Base-by-base conservation (phyloP, 768 basidiomycete species). In the Leccinum aurantiacum region DNA sequence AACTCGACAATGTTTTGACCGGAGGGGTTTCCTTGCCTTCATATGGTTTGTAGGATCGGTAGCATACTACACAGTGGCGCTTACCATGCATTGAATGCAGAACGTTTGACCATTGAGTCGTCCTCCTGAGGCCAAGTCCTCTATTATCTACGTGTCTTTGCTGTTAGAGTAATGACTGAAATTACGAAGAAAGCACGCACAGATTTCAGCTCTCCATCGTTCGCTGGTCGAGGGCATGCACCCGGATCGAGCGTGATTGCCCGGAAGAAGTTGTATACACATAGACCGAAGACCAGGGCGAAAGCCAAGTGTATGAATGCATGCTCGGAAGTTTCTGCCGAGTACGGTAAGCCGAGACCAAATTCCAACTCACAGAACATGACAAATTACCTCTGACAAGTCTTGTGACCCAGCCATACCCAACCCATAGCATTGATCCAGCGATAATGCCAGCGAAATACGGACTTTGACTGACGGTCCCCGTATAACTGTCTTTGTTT, bases 21-120 rank as follows among this genome's bases (percentile, higher is more conserved):
- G 84, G 24, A 99, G 77, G 13, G 97, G 92, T 68, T 96, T 95
- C 46, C 89, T 85, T 9, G 91, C 90, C 88, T 91, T 41, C 15
- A 51, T 1, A 56, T 38, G 13, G 37, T 9, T 51, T 47, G 37
- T 53, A 51, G 3, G 53, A 46, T 15, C 31, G n/a, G 48, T 3
- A 24, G 44, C n/a, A 50, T 29, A 14, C 25, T 19, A 19, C 19
- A 35, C 37, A 57, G 54, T 7, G 15, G 19, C 3, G 52, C 84
- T 52, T 62, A 89, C 90, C 93, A 98, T 93, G 76, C 96, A 98
- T 60, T 88, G 85, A 54, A 99, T 89, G 69, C 97, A 98, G 74
- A 98, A 98, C 10, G 94, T 94, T 72, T 95, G 94, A 1, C 96
- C 95, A 71, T 98, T 98, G 27, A 99, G 77, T 17, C 89, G 80